Conservation (phyloP, 805 yeast species). For the Sugiyamaella floridensis region DNA sequence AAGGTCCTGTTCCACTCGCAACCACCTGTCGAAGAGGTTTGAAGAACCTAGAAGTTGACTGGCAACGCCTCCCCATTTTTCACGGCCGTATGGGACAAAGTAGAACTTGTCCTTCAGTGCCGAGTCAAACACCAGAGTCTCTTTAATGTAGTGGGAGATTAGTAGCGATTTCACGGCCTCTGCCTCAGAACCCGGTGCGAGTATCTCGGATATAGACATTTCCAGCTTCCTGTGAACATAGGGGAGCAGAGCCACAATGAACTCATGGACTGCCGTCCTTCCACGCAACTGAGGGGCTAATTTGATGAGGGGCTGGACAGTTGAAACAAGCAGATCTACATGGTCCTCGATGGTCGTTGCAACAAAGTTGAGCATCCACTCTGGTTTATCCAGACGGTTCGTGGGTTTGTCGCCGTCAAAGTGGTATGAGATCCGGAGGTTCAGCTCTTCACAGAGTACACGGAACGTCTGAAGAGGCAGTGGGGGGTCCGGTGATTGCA, state of each 20-base stretch:
- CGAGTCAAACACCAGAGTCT: slow-evolving; percentile 53
- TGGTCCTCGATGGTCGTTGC: slow-evolving; percentile 29
- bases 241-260: slow-evolving; percentile 42
- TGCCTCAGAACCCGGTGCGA: slow-evolving; percentile 19
- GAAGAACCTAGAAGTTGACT: slow-evolving; percentile 24
- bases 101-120: slow-evolving; percentile 39
- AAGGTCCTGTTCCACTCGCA: slow-evolving; percentile 42
- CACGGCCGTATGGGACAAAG: slow-evolving; percentile 37
- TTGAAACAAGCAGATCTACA: slow-evolving; percentile 21
- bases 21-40: slow-evolving; percentile 42
- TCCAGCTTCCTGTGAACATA: slow-evolving; percentile 42
- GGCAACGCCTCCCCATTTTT: slow-evolving; percentile 41
- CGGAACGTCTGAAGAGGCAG: slow-evolving; percentile 32
- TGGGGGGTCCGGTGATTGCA: slow-evolving; percentile 4
- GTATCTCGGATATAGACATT: slow-evolving; percentile 5
- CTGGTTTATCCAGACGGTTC: slow-evolving; percentile 60
- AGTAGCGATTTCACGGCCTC: slow-evolving; percentile 36
- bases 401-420: slow-evolving; percentile 53
- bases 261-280: slow-evolving; percentile 33
- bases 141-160: slow-evolving; percentile 52
- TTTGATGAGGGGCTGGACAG: slow-evolving; percentile 20
- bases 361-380: slow-evolving; percentile 55
- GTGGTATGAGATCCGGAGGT: slow-evolving; percentile 50
- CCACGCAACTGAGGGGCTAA: slow-evolving; percentile 9
- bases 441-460: slow-evolving; percentile 40